Evolutionary conservation across 2,329 filamentous ascomycete genomes (phyloP), one percentile per base, ranked within the genome.

Genomic region (Mariannaea sp.): DNA sequence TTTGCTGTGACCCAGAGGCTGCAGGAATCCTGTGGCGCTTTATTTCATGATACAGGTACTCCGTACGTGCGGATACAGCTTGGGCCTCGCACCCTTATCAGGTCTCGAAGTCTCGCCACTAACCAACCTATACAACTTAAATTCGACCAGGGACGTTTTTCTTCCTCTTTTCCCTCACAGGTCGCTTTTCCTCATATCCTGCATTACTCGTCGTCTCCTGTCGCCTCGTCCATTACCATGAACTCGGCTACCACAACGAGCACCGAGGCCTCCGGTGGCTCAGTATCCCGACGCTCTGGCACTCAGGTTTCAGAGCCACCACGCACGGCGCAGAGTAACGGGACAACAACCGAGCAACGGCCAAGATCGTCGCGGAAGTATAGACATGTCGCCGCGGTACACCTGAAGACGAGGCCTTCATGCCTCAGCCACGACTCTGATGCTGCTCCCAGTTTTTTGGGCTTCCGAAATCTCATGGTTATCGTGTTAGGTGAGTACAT

Each of bases 401-500:
- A 99, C 73, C 85, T 86, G 7, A 71, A 82, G 62, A 74, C 81
- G 30, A 83, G 85, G 53, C 84, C 88, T 7, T 96, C 93, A 19
- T 92, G 89, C 65, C 79, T 97, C 41, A 96, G 91, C 73, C 88
- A 92, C 66, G 94, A 97, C 70, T 83, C 90, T 2, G 75, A 82
- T 39, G 77, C 77, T 9, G 78, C 86, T 2, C 90, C 92, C 17
- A 96, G 90, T 70, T 97, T 97, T 69, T 76, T 96, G 13, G 94
- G 94, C 1, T 97, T 99, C 70, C 82, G 93, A 55, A 99, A 99
- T 70, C 81, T 99, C 58, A 96, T 97, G 90, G 89, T 96, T 32
- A 87, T 97, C 67, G 90, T 97, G 30, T 75, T 96, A 56, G 85
- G 90, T 94, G 80, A 58, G 81, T 58, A 14, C 17, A n/a, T 45